Base-by-base conservation (phyloP, 192 early-diverging fungal genomes). In the Coemansia sp. region DNA sequence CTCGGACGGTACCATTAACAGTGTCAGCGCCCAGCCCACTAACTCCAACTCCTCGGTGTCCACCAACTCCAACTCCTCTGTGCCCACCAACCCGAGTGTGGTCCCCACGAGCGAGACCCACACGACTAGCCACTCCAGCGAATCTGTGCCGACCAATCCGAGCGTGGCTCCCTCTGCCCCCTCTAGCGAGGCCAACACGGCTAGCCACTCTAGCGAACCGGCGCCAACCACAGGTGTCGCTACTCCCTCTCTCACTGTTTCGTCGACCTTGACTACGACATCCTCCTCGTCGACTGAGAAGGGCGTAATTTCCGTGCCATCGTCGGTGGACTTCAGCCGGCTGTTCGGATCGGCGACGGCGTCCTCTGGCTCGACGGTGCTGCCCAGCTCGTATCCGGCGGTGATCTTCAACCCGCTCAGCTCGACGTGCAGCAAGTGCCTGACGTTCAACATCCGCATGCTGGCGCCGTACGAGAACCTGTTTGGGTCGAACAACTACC, bases 401-500 rank as follows among this genome's bases (percentile, higher is more conserved):
- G 72, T 77, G 16, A 77, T 77, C 64, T 64, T 42, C 64, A 82
- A 77, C 59, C 79, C 69, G 33, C 60, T 67, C 29, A 67, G 64
- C 51, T 63, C 66, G 7, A 67, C 68, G 21, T 82, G 79, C 71
- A 73, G 67, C 41, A 71, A 82, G 74, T 82, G 79, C 44, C 71
- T 82, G 29, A 69, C 42, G 8, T 76, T 82, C 60, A 67, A 64
- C 59, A 67, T 82, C 44, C 66, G 79, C 40, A 82, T 82, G 31
- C 57, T 74, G 35, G 79, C 71, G 16, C 71, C 74, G n/a, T 82
- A 82, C 45, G 74, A 60, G 57, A 82, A 82, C 45, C 63, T 82
- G 70, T 74, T 82, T 66, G 79, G 79, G 13, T 67, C 74, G 7
- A 69, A 70, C 68, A 82, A 82, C 72, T 77, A 77, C 48, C 42